phyloP scores from a whole-genome alignment of 1,284 basidiomycete genomes.

The Rhodotorula glutinis region DNA sequence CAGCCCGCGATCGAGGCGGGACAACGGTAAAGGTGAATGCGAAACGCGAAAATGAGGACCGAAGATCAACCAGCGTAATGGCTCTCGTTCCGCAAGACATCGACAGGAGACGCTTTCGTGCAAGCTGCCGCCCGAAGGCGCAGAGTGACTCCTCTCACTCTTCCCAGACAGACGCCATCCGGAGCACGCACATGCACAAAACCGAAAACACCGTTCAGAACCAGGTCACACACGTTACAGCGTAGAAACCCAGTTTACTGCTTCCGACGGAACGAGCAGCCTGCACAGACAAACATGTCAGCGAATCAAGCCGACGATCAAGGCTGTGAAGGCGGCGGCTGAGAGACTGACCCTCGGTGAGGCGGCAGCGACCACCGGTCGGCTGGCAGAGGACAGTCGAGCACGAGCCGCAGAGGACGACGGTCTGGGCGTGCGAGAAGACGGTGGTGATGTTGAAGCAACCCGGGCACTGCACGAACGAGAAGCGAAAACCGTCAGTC shows the following conservation, averaged over 20 bases:
- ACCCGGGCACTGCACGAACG: constrained; percentile 50
- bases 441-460: constrained; percentile 94
- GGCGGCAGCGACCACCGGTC: constrained; percentile 55
- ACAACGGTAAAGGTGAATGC: too few species aligned
- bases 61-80: too few species aligned
- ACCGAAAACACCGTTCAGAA: constrained; percentile 2
- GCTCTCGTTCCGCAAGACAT: background rate
- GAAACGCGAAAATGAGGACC: too few species aligned
- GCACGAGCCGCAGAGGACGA: constrained; percentile 89
- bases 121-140: too few species aligned
- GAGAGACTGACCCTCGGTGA: constrained; percentile 10
- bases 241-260: constrained; percentile 22
- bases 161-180: too few species aligned
- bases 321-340: background rate
- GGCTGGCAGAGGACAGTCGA: constrained; percentile 95
- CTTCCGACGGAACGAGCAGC: constrained; percentile 37
- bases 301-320: too few species aligned
- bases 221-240: constrained; percentile 2
- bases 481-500: background rate
- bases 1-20: too few species aligned
- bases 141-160: too few species aligned
- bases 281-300: background rate
- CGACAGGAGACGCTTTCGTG: background rate
- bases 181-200: background rate
- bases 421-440: constrained; percentile 92